Evolutionary conservation across 257 asterid species (phyloP), one percentile per base, ranked within the genome.

Genomic region (Lantana camara): DNA sequence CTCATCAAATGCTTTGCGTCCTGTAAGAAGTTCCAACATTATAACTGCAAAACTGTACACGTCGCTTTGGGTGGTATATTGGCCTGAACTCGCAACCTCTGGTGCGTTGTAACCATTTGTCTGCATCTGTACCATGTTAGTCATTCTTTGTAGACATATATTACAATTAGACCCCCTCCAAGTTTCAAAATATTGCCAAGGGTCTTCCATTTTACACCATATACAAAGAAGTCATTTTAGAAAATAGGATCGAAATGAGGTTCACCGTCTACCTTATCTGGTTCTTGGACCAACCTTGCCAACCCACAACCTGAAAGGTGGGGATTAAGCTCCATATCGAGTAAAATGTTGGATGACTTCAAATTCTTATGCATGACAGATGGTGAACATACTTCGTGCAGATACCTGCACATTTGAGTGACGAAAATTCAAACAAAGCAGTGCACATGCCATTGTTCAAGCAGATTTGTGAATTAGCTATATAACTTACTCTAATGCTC

Each of bases 21-120:
- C 97, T 0, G 90, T 90, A 44, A 93, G 83, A 67, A 93, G 95
- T 71, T 93, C 99, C 72, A 93, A 67, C 99, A 93, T 93, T 50
- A 87, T 95, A 40, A 93, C 97, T 22, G 97, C 99, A 32, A 93
- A 93, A 75, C 97, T 87, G 66, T 93, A 87, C 5, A 93, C 96
- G 4, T 93, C 99, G 47, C 97, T 93, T 67, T 93, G 88, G 34
- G 87, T 85, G 71, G 96, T 79, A 57, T 83, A 87, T 40, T 78
- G 90, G 60, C 97, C 97, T 0, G 95, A 85, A 93, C 85, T 81
- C 61, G 95, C 79, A 63, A 85, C 96, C 75, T 93, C 99, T 0
- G 99, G 97, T 11, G 97, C 96, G 49, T 88, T 68, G 66, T 84
- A 87, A 21, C 97, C 97, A 0, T 96, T 82, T 61, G 88, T 90